These are phyloP conservation scores for Talaromyces sp. DNA, from an alignment of 2,329 filamentous ascomycete species.

Conservation along the genomic window DNA sequence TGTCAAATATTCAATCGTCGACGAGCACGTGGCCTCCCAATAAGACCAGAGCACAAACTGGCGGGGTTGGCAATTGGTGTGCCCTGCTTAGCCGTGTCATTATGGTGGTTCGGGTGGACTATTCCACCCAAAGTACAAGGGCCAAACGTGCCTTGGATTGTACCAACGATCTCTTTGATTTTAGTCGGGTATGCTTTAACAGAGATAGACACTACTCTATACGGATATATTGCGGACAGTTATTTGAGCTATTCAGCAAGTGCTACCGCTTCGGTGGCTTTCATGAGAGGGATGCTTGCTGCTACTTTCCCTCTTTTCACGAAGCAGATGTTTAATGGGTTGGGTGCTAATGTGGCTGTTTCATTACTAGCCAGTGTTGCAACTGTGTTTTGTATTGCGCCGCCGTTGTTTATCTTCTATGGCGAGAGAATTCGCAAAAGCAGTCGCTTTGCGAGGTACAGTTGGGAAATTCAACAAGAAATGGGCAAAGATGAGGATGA, in stretches of 20 bases:
- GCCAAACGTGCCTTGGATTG: conserved; percentile 40
- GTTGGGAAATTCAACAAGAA: conserved; percentile 29
- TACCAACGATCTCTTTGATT: conserved; percentile 45
- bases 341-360: conserved; percentile 46
- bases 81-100: conserved; percentile 47
- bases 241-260: conserved; percentile 50
- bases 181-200: conserved; percentile 53
- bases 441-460: conserved; percentile 44
- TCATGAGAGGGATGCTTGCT: conserved; percentile 43
- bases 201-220: conserved; percentile 48
- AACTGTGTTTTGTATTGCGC: conserved; percentile 44
- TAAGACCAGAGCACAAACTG: conserved; percentile 53
- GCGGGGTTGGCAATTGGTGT: conserved; percentile 50
- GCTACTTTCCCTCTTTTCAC: conserved; percentile 48
- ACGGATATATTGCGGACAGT: conserved; percentile 50
- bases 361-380: conserved; percentile 46
- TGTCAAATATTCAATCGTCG: conserved; percentile 32
- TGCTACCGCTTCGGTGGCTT: conserved; percentile 47
- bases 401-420: conserved; percentile 42
- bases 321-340: conserved; percentile 41
- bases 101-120: conserved; percentile 55
- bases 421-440: conserved; percentile 39
- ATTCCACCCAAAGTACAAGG: conserved; percentile 44
- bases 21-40: conserved; percentile 20
- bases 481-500: conserved; percentile 28